Conservation (phyloP, 306 rosid genomes). For the Cicer arietinum region DNA sequence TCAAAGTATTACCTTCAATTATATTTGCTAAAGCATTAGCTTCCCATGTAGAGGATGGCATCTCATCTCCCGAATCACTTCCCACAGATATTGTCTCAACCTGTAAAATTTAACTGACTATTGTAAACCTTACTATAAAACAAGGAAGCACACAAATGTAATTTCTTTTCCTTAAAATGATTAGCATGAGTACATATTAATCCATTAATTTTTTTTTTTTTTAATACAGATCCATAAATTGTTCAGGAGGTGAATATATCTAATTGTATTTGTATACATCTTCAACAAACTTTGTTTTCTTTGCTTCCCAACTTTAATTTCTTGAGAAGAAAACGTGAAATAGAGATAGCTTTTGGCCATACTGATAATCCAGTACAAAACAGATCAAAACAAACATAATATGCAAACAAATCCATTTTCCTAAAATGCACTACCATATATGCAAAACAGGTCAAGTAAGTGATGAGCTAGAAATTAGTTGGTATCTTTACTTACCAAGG, state of each 20-base stretch:
- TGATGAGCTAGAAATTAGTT: constrained; percentile 20
- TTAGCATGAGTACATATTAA: constrained; percentile 22
- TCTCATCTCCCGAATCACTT: constrained; percentile 67
- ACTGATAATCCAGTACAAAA: constrained; percentile 13
- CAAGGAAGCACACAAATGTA: constrained; percentile 25
- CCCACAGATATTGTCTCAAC: constrained; percentile 57
- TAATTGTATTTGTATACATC: constrained; percentile 32
- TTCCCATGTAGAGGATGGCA: constrained; percentile 50
- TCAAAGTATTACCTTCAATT: constrained; percentile 44
- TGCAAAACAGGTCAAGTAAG: constrained; percentile 27
- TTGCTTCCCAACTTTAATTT: constrained; percentile 37
- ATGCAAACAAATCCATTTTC: constrained; percentile 24
- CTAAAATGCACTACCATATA: constrained; percentile 24
- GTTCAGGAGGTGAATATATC: constrained; percentile 19
- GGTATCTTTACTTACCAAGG: constrained; percentile 56
- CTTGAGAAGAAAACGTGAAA: constrained; percentile 6
- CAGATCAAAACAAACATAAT: constrained; percentile 21
- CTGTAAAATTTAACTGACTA: constrained; percentile 53
- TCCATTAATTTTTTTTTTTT: constrained; percentile 21
- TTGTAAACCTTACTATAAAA: constrained; percentile 37
- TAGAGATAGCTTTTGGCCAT: constrained; percentile 25
- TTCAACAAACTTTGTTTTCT: constrained; percentile 7
- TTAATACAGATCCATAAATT: constrained; percentile 28
- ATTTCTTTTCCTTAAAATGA: constrained; percentile 30
- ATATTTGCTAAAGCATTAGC: constrained; percentile 47